Base-by-base conservation (phyloP, 371 early-diverging fungal genomes). In the Mucor racemosus region DNA sequence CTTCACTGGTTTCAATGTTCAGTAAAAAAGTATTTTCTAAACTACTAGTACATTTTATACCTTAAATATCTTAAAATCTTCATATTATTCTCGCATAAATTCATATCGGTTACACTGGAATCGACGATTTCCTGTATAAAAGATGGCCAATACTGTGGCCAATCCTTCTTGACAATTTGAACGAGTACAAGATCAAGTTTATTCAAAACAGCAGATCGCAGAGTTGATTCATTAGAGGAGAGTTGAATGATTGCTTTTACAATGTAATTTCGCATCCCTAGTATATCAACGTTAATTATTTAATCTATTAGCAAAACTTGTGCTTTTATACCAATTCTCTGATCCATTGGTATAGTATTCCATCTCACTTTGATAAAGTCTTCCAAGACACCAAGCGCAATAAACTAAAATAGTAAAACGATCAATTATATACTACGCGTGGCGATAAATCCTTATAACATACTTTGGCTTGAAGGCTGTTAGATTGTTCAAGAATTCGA, bases 101-200 rank as follows among this genome's bases (percentile, higher is more conserved):
- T 84, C n/a, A 96, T 81, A 70, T 90, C 94, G 3, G 91, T 88
- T 64, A 90, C 87, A 73, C 95, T 94, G 6, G 96, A 93, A 13
- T 76, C 82, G 10, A 99, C 95, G 58, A 99, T 92, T 74, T 99
- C 99, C 3, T 94, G 90, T 62, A 99, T 97, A 76, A 99, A 99
- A 35, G 86, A 87, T 4, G 99, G 99, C 99, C 99, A 99, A 73
- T 96, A 92, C 63, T 93, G 91, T 5, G 99, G 99, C 99, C 99
- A 99, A 68, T 99, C 99, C 73, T 98, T 96, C 82, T 99, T 99
- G 64, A 99, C 81, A 39, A 99, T 96, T 89, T 97, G 95, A 0
- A 98, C 97, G 35, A 98, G 78, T 5, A 94, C 92, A 74, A 94
- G 72, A 80, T 98, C 95, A 39, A 98, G 87, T 77, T 96, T 97